A percentile compares a stretch with the other conserved stretches of the same genome.
These are phyloP conservation scores for Sanghuangporus baumii DNA, from an alignment of 1,284 basidiomycete genomes.

Conservation along the genomic window DNA sequence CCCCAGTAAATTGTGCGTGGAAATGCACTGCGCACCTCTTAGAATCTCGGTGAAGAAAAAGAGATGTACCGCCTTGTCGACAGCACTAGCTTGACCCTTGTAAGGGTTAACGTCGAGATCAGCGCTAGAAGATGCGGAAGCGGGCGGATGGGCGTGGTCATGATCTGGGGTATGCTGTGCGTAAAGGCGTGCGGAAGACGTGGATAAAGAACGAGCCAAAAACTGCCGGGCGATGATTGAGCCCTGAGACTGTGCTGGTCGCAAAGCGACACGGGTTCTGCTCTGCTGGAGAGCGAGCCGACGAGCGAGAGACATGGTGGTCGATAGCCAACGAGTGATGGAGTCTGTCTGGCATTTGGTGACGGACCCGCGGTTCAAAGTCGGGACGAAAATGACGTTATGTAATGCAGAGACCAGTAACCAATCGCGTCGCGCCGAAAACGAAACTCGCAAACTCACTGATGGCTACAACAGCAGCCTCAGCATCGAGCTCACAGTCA, in stretches of 20 bases:
- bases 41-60: conserved; percentile 99
- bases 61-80: conserved; percentile 93
- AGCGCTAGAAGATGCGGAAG: conserved; percentile 30
- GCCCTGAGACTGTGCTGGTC: conserved; percentile 6
- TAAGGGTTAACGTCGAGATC: conserved; percentile 52
- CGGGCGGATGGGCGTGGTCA: conserved; percentile 28
- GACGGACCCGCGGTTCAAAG: conserved; percentile 3
- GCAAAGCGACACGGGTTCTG: conserved; percentile 1
- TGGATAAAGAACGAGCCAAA: conserved; percentile 14
- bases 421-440: conserved; percentile 12
- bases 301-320: conserved; percentile 16
- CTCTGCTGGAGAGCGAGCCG: conserved; percentile 16
- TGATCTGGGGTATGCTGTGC: conserved; percentile 15
- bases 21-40: conserved; percentile 56
- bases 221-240: conserved; percentile 7
- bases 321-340: background rate
- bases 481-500: conserved; percentile 30
- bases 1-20: background rate
- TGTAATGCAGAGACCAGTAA: conserved; percentile 3
- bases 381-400: conserved; percentile 5
- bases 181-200: conserved; percentile 12
- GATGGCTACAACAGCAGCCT: conserved; percentile 14
- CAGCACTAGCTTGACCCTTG: conserved; percentile 75
- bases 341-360: background rate
- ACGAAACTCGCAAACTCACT: background rate